Evolutionary conservation across 768 basidiomycete genomes (phyloP).

Genomic region (Porpolomopsis calyptriformis): DNA sequence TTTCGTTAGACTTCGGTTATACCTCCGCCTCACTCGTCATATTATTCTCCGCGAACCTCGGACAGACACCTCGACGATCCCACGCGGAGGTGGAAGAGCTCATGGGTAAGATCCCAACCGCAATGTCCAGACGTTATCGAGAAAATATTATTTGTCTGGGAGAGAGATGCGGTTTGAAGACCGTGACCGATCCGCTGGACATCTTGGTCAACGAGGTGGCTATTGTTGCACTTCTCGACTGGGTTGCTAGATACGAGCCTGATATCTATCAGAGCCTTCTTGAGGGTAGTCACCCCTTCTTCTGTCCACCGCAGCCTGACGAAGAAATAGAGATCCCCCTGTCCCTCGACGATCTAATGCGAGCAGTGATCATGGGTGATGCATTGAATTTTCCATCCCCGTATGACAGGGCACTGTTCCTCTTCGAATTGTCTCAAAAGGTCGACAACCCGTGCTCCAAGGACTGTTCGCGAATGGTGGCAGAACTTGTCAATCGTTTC

Average conservation of each 20-base stretch:
- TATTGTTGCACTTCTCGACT: background rate
- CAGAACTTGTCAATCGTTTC: no score
- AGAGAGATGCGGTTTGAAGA: background rate
- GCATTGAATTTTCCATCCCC: no score
- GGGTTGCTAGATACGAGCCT: background rate
- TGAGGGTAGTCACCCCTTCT: background rate
- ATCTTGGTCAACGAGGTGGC: background rate
- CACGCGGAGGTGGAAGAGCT: background rate
- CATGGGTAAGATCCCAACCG: background rate
- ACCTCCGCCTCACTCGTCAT: background rate
- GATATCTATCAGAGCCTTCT: background rate
- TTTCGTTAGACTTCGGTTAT: background rate
- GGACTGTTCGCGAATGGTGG: no score
- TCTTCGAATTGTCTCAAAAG: no score
- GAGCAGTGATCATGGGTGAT: no score
- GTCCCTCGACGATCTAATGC: no score
- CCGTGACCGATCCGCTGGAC: background rate
- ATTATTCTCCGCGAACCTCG: background rate
- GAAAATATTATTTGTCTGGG: background rate
- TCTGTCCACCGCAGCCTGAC: no score
- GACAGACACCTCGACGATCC: background rate
- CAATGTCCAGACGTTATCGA: background rate
- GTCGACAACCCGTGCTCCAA: no score
- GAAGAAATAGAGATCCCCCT: no score
- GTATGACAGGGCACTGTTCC: no score